Base-by-base conservation (phyloP, 805 yeast genomes). In the Hanseniaspora lachancei region DNA sequence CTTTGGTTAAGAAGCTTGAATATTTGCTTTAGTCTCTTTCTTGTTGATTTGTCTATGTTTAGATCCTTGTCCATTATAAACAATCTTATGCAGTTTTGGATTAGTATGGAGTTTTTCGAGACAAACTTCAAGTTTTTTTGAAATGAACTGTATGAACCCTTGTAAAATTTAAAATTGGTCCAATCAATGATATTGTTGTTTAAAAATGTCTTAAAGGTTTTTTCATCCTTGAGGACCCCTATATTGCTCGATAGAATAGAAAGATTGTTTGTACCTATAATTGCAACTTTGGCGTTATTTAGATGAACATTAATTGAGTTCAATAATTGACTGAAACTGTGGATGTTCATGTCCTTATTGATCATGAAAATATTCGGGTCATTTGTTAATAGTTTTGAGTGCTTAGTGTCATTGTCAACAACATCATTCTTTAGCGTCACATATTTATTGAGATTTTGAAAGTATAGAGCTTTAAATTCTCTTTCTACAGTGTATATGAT, bases 31-130 rank as follows among this genome's bases (percentile, higher is more conserved):
- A 82, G 73, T 12, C 75, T 67, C 24, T 66, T 67, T 53, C 78
- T 77, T 57, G 27, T 23, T 24, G 42, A 24, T 20, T 47, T 56
- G 20, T 56, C 43, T 8, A 44, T 40, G 13, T 46, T 21, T 6
- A 73, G 71, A 36, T 74, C 74, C 15, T 79, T 74, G 24, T 69
- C 71, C 12, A 68, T 66, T 46, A 80, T 71, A 58, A 80, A 71
- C 35, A 84, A 66, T 58, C 86, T 71, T 3, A 81, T 72, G 1
- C 81, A 75, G 12, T 77, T 66, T 61, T 80, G 79, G n/a, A 79
- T 71, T 18, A 76, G 67, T 2, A 78, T 72, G 6, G 80, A 70
- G n/a, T 77, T 58, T 59, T 77, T 76, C 10, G 84, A 77, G 15
- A 81, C 72, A 43, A 72, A 71, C 57, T 77, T 76, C 57, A 81